Conservation (phyloP, 164 flowering plant genomes). For the Nymphaea colorata region DNA sequence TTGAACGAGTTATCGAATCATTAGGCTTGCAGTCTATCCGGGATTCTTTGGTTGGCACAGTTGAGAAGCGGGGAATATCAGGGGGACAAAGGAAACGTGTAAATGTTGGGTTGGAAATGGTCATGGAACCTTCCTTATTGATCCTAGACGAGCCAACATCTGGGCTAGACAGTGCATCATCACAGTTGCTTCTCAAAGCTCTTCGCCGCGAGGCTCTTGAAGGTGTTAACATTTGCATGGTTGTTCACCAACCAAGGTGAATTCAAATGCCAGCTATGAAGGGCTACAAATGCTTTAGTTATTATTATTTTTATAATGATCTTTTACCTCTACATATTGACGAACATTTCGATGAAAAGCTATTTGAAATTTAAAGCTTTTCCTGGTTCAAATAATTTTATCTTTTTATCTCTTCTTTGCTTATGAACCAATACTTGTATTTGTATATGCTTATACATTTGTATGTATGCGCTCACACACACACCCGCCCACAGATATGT, state of each 20-base stretch:
- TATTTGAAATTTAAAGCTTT: too few species aligned
- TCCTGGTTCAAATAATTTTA: too few species aligned
- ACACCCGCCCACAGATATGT: too few species aligned
- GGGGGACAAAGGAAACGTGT: constrained; percentile 99
- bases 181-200: constrained; percentile 81
- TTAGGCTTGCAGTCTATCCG: constrained; percentile 76
- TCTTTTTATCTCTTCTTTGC: too few species aligned
- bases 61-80: constrained; percentile 95
- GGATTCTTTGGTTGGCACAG: constrained; percentile 92
- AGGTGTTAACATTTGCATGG: constrained; percentile 94
- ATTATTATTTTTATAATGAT: too few species aligned
- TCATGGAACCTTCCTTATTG: constrained; percentile 93
- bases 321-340: too few species aligned
- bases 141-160: constrained; percentile 96
- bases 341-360: too few species aligned
- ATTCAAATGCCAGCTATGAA: too few species aligned
- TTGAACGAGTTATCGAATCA: constrained; percentile 89
- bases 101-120: constrained; percentile 98
- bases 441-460: too few species aligned
- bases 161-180: constrained; percentile 95
- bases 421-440: too few species aligned
- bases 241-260: constrained; percentile 97
- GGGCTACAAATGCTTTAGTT: too few species aligned
- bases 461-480: too few species aligned
- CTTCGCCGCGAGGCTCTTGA: constrained; percentile 95